Evolutionary conservation across 192 early-diverging fungal genomes (phyloP), one percentile per base, ranked within the genome.

Genomic region (Jimgerdemannia lactiflua): DNA sequence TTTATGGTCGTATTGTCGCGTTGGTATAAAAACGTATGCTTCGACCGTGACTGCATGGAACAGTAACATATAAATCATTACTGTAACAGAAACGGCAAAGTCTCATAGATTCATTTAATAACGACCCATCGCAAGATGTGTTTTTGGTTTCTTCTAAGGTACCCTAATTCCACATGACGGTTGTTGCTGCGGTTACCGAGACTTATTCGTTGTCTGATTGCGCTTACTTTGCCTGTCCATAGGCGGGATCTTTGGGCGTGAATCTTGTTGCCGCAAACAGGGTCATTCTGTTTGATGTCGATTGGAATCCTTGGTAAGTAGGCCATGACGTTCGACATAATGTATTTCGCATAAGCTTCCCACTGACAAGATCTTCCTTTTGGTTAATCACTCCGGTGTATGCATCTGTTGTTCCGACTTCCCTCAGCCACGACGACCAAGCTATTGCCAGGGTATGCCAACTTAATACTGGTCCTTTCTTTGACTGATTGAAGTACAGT

Each of bases 291-390:
- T 82, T 90, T 72, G 94, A 94, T 74, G 78, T 88, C 40, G 92
- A 92, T 54, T 95, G 93, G 93, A 95, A 94, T 69, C 94, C 94
- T 29, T 90, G 89, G 43, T 79, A 82, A 29, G 29, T 29, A 29
- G 29, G 29, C 29, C 29, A 29, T 29, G 29, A 29, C 29, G 29
- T 29, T 29, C 29, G 29, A 29, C 29, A 29, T 29, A 29, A 29
- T 29, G 29, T 29, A 29, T 29, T 29, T 29, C 29, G 29, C 29
- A 29, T 29, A 29, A 29, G 1, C 29, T 29, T 29, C 29, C 29
- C 29, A 29, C 29, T 29, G 0, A 29, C 29, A 29, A 29, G 29
- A 29, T 29, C 29, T 29, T 29, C 29, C 29, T 29, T 29, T 29
- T n/a, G n/a, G 29, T 29, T 29, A 29, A 29, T 29, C 29, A 29